A percentile compares a stretch with the other conserved stretches of the same genome.
Evolutionary conservation across 345 rosid species (phyloP).

Genomic region (Eucalyptus cloeziana): DNA sequence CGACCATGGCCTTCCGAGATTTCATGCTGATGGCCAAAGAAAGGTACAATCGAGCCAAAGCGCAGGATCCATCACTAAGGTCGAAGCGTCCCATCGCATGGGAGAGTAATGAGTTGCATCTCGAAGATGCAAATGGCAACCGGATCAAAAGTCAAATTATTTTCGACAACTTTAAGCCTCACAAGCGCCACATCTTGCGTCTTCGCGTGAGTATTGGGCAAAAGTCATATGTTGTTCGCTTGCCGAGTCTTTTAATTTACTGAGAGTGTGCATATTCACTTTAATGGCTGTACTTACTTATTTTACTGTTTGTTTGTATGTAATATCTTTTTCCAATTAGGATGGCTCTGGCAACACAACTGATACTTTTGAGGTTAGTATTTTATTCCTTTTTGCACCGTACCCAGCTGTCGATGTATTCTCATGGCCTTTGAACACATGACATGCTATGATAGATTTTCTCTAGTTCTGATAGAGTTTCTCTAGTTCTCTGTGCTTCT

Average conservation of each 20-base stretch:
- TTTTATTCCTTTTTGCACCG: not conserved
- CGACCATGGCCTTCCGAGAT: slow-evolving; percentile 4
- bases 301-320: not conserved
- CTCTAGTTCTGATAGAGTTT: not conserved
- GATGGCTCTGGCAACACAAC: slow-evolving; percentile 24
- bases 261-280: not conserved
- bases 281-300: not conserved
- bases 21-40: slow-evolving; percentile 22
- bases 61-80: not conserved
- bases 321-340: slow-evolving; percentile 2
- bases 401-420: not conserved
- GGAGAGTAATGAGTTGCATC: slow-evolving; percentile 1
- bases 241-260: not conserved
- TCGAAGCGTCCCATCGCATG: slow-evolving; percentile 11
- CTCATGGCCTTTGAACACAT: not conserved
- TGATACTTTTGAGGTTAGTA: slow-evolving; percentile 33
- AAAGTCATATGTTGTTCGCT: not conserved
- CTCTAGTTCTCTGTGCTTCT: not conserved
- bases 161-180: slow-evolving; percentile 19
- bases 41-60: slow-evolving; percentile 3
- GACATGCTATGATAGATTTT: not conserved
- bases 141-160: slow-evolving; percentile 1
- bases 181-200: slow-evolving; percentile 21
- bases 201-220: slow-evolving; percentile 29
- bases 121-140: slow-evolving; percentile 19